These are phyloP conservation scores for Dichotomopilus funicola DNA, from an alignment of 2,329 filamentous ascomycete genomes.

Conservation along the genomic window DNA sequence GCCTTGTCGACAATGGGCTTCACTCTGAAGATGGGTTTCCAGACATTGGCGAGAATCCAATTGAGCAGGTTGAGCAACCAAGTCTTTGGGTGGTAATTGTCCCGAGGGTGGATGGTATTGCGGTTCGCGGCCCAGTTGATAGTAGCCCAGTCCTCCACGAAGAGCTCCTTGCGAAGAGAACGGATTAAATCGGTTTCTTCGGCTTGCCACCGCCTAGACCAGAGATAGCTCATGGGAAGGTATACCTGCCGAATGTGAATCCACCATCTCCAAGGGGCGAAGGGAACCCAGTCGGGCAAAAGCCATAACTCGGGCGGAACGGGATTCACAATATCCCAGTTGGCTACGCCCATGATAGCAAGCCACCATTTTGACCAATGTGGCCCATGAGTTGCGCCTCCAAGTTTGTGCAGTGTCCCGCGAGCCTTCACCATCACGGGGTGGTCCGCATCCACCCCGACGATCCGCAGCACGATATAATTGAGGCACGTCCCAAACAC, in stretches of 20 bases:
- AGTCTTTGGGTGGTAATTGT: slow-evolving; percentile 92
- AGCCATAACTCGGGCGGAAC: slow-evolving; percentile 92
- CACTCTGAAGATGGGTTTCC: slow-evolving; percentile 69
- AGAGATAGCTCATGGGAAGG: slow-evolving; percentile 83
- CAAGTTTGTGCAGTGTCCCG: slow-evolving; percentile 72
- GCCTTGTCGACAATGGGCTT: slow-evolving; percentile 60
- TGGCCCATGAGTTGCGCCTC: slow-evolving; percentile 74
- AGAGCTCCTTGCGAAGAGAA: slow-evolving; percentile 72
- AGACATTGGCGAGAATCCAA: slow-evolving; percentile 71
- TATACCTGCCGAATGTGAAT: slow-evolving; percentile 98
- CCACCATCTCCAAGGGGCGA: slow-evolving; percentile 95
- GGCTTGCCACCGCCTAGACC: slow-evolving; percentile 73
- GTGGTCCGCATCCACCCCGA: slow-evolving; percentile 80
- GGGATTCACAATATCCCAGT: slow-evolving; percentile 93
- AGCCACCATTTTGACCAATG: slow-evolving; percentile 99
- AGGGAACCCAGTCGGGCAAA: slow-evolving; percentile 81
- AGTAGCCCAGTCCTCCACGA: slow-evolving; percentile 67
- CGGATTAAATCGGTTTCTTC: slow-evolving; percentile 68
- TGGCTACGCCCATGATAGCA: slow-evolving; percentile 69
- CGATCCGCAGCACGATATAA: slow-evolving; percentile 71
- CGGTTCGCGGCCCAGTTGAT: slow-evolving; percentile 74
- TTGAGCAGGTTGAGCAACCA: slow-evolving; percentile 75
- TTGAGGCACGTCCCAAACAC: slow-evolving; percentile 89
- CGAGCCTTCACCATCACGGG: slow-evolving; percentile 80
- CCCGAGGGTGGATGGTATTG: slow-evolving; percentile 70